Base-by-base conservation (phyloP, 2,329 filamentous ascomycete genomes). In the Falciphora oryzae region DNA sequence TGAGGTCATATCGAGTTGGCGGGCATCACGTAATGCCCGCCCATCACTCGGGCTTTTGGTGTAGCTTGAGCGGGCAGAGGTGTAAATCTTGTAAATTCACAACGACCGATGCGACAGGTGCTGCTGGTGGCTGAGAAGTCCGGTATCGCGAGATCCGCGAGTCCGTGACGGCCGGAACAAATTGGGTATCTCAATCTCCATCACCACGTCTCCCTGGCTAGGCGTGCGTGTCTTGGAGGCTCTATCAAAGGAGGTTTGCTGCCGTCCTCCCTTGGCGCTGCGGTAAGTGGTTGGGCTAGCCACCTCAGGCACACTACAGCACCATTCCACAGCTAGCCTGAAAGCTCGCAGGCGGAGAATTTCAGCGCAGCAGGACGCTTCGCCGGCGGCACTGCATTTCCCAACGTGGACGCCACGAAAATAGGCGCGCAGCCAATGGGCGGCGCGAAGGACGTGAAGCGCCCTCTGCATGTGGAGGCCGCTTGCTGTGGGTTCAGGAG, bases 11-110 rank as follows among this genome's bases (percentile, higher is more conserved):
- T 53, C 44, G 44, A 53, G 44, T 53, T 53, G 44, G 44, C 44
- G 44, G 44, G 44, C 44, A 53, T 53, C 44, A 53, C 44, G 44
- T 53, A 53, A 53, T 53, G 44, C 44, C 44, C 44, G 44, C 44
- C 22, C 22, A 4, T 25, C 8, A 6, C 44, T 5, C 8, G 44
- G 44, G 44, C 18, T 44, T 44, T 44, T 44, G 38, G 38, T 18
- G 18, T 7, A 18, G 44, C 6, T 22, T 50, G 38, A 6, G 38
- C 16, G 18, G 16, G 38, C 38, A 22, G 38, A 18, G 38, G 7
- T 50, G 38, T 6, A 18, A 44, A 44, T 18, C 38, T 2, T 6
- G 38, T 8, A 35, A 35, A 35, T 13, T 13, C 32, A 13, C 32
- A 14, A 14, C 38, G 32, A 35, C 8, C 10, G 38, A 44, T 44